Percentiles rank a stretch among this genome's conserved stretches.
phyloP scores from a whole-genome alignment of 345 rosid species.

The Turnera subulata region DNA sequence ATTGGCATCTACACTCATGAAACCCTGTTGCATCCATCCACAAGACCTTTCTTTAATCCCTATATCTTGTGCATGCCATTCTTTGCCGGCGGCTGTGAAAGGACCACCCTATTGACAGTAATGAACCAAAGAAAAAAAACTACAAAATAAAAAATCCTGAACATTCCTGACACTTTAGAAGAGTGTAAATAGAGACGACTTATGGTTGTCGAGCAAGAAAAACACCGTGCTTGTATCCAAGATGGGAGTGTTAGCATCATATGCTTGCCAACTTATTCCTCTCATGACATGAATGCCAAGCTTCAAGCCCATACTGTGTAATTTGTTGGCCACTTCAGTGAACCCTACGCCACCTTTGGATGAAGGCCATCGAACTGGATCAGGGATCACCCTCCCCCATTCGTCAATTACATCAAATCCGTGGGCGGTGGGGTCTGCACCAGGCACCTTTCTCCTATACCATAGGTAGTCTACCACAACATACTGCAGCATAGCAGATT shows the following conservation, averaged over 20 bases:
- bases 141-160: too few species aligned
- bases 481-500: constrained; percentile 45
- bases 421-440: constrained; percentile 61
- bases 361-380: constrained; percentile 87
- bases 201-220: too few species aligned
- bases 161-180: too few species aligned
- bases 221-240: constrained; percentile 50
- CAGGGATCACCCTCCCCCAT: constrained; percentile 92
- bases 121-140: constrained; percentile 16
- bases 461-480: constrained; percentile 96
- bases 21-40: constrained; percentile 89
- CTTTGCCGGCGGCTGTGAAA: constrained; percentile 50
- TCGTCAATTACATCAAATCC: constrained; percentile 93
- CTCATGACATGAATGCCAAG: constrained; percentile 95
- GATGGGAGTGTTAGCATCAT: constrained; percentile 72
- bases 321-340: constrained; percentile 65
- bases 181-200: too few species aligned
- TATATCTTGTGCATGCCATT: constrained; percentile 75
- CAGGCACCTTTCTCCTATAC: constrained; percentile 77
- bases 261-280: constrained; percentile 90
- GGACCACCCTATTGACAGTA: constrained; percentile 57
- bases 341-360: constrained; percentile 76
- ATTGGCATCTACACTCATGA: constrained; percentile 79
- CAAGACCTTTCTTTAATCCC: constrained; percentile 81
- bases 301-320: constrained; percentile 82